Percentiles rank a stretch among this genome's conserved stretches.
Evolutionary conservation across 768 basidiomycete species (phyloP).

Genomic region (Tulasnella sp.): DNA sequence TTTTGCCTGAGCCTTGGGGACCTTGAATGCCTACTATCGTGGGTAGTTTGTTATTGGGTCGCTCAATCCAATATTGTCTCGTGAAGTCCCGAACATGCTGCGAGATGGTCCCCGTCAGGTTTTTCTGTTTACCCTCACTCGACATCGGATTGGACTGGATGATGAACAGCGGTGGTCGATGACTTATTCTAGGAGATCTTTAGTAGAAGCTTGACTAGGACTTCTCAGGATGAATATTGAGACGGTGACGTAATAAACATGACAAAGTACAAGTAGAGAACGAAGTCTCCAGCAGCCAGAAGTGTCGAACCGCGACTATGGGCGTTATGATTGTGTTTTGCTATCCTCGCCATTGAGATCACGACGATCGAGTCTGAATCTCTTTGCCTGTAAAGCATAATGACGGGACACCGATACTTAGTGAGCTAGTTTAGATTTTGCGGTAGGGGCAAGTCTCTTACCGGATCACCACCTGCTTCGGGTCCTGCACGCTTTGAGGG

Average conservation of each 20-base stretch:
- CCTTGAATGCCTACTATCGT: constrained; percentile 84
- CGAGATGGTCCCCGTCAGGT: not conserved
- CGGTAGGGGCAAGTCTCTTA: not conserved
- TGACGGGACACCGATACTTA: not conserved
- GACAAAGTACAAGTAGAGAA: not conserved
- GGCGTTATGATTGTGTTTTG: not conserved
- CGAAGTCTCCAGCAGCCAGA: not conserved
- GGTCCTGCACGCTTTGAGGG: not conserved
- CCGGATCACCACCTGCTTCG: not conserved
- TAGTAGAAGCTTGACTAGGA: not conserved
- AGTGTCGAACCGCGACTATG: not conserved
- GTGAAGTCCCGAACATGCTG: not conserved
- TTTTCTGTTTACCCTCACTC: not conserved
- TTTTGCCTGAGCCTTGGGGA: constrained; percentile 91
- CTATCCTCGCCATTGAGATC: not conserved
- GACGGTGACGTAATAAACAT: not conserved
- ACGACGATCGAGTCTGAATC: not conserved
- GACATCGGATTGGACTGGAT: too few species aligned
- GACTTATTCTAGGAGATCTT: not conserved
- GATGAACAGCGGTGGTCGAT: too few species aligned
- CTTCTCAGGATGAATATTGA: not conserved
- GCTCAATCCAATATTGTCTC: not conserved
- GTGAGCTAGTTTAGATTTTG: not conserved
- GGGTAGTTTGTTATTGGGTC: constrained; percentile 30
- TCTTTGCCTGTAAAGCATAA: not conserved